Percentiles rank a stretch among this genome's conserved stretches.
phyloP scores from a whole-genome alignment of 306 rosid genomes.

The Inga laurina region DNA sequence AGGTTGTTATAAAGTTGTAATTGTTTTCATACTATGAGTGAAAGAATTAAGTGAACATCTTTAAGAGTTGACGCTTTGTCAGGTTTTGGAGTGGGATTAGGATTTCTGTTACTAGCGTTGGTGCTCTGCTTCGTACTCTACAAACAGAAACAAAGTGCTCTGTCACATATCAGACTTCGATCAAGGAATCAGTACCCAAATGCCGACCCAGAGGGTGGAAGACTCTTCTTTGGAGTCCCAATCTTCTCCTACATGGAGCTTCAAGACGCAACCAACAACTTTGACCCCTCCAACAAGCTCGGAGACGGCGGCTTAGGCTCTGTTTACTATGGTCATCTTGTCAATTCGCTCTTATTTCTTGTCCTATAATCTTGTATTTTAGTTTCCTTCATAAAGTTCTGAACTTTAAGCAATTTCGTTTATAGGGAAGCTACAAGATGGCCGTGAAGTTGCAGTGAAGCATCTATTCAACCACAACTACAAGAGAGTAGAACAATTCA shows the following conservation, averaged over 20 bases:
- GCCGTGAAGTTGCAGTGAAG: conserved; percentile 72
- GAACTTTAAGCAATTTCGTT: not conserved
- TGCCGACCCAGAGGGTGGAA: conserved; percentile 36
- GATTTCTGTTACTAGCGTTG: conserved; percentile 4
- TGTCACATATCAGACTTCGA: conserved; percentile 1
- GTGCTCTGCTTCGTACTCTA: conserved; percentile 11
- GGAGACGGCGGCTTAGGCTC: conserved; percentile 73
- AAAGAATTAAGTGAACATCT: not conserved
- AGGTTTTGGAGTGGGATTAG: conserved; percentile 32
- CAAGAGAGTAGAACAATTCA: conserved; percentile 54
- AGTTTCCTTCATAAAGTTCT: not conserved
- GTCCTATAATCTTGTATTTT: not conserved
- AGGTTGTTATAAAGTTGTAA: not conserved
- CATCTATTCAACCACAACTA: conserved; percentile 50
- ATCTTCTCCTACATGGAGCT: conserved; percentile 57
- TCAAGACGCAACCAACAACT: conserved; percentile 57
- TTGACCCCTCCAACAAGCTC: conserved; percentile 42
- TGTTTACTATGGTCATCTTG: conserved; percentile 57
- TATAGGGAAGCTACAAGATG: conserved; percentile 64
- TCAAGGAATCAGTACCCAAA: not conserved
- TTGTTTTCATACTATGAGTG: not conserved
- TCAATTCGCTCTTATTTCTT: not conserved
- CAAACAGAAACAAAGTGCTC: conserved; percentile 5
- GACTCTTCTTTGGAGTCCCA: conserved; percentile 45
- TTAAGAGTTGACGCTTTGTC: not conserved